phyloP scores from a whole-genome alignment of 768 basidiomycete genomes.

The Pisolithus sp. region DNA sequence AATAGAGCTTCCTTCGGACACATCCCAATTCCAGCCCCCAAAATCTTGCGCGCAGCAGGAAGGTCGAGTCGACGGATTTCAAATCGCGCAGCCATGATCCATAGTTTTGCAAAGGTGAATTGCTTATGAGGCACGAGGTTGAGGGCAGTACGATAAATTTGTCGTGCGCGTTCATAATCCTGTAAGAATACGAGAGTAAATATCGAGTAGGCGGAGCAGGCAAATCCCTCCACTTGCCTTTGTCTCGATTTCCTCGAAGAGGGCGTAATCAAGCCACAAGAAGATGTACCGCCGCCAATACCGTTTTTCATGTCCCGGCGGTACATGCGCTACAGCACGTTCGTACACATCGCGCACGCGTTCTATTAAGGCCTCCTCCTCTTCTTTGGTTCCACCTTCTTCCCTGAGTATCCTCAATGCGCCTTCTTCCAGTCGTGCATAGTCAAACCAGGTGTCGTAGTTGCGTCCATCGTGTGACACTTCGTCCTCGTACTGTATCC shows the following conservation, averaged over 20 bases:
- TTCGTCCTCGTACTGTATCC: slow-evolving; percentile 98
- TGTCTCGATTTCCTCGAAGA: slow-evolving; percentile 95
- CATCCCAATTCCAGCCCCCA: slow-evolving; percentile 91
- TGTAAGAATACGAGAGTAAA: slow-evolving; percentile 23
- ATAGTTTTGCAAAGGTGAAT: slow-evolving; percentile 97
- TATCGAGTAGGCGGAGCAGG: background rate
- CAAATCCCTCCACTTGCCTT: slow-evolving; percentile 48
- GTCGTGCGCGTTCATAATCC: slow-evolving; percentile 81
- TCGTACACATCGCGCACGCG: slow-evolving; percentile 93
- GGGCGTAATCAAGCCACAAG: slow-evolving; percentile 90
- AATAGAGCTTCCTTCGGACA: slow-evolving; percentile 94
- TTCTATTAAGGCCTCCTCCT: slow-evolving; percentile 52
- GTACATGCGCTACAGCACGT: slow-evolving; percentile 90
- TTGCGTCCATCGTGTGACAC: slow-evolving; percentile 84
- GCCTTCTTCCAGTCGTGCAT: slow-evolving; percentile 87
- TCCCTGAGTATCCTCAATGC: slow-evolving; percentile 70
- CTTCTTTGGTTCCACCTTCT: slow-evolving; percentile 67
- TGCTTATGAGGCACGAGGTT: slow-evolving; percentile 90
- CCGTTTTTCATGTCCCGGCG: slow-evolving; percentile 88
- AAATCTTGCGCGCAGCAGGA: slow-evolving; percentile 76
- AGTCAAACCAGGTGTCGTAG: slow-evolving; percentile 99
- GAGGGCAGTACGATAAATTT: slow-evolving; percentile 88
- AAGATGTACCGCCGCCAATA: slow-evolving; percentile 89
- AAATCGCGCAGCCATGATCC: slow-evolving; percentile 89
- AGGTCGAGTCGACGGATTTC: slow-evolving; percentile 83